Evolutionary conservation across 345 rosid genomes (phyloP), one percentile per base, ranked within the genome.

Genomic region (Corchorus capsularis): DNA sequence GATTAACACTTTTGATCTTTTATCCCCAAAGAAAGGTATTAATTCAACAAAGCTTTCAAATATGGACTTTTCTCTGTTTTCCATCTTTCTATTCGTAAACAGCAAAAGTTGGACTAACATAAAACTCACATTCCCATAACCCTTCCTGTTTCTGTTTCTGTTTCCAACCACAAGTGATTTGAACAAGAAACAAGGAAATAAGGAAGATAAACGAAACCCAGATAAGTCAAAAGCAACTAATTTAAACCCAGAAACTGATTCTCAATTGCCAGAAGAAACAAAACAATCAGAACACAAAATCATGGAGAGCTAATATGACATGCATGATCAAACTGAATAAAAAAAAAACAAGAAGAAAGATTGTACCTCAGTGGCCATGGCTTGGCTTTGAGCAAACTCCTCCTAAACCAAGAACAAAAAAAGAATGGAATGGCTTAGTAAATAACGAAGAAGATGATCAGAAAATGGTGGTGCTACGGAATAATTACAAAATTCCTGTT

Each of bases 361-460:
- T 20, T 22, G 1, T 64, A 85, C 88, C 86, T 85, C 74, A 0
- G 77, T 63, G 19, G 84, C 86, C 86, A 83, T 85, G 77, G 73
- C 14, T 11, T 39, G 56, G 19, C 16, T 53, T 45, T 45, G 47
- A 45, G 47, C 47, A 1, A 41, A 7, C 0, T 45, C 27, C 45
- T n/a, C 54, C 61, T 52, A 69, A 13, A 17, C 12, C 73, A 69
- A 39, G 49, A 39, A 27, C 27, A 50, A 39, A 37, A 53, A 39
- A 50, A 62, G 43, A 3, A 4, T 8, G 27, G 49, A 59, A 39
- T 55, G 43, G 53, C 76, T 67, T 10, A 14, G 74, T 34, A 16
- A 59, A 41, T 35, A 77, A 41, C 4, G 16, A 20, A 46, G 73
- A 55, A 14, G 27, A 49, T 71, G 57, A 27, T 56, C 54, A 47